These are phyloP conservation scores for Nothophytophthora sp. DNA, from an alignment of 352 stramenopile genomes.

Conservation along the genomic window DNA sequence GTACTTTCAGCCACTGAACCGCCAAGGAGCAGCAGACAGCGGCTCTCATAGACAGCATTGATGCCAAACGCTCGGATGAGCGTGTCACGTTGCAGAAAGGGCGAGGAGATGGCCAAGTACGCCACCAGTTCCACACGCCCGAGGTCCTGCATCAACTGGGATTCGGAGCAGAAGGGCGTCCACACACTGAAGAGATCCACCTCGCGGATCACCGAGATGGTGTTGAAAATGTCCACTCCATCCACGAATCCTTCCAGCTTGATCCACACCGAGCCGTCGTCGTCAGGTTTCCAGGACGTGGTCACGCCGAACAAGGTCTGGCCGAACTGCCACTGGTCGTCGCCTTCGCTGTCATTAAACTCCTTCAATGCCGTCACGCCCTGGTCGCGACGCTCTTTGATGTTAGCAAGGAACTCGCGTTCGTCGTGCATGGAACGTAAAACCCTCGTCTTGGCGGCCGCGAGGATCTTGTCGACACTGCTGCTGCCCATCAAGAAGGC, in stretches of 20 bases:
- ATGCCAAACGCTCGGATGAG: conserved; percentile 75
- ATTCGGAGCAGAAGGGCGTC: conserved; percentile 78
- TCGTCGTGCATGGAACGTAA: conserved; percentile 59
- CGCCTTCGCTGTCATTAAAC: conserved; percentile 63
- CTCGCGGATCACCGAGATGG: conserved; percentile 78
- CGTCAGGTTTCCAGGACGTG: conserved; percentile 78
- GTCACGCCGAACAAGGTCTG: conserved; percentile 79
- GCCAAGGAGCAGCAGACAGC: conserved; percentile 68
- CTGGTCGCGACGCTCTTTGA: conserved; percentile 53
- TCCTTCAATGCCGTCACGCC: conserved; percentile 61
- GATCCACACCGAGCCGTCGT: conserved; percentile 76
- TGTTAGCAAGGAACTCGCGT: conserved; percentile 42
- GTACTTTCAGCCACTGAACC: conserved; percentile 46
- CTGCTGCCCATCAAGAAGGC: conserved; percentile 36
- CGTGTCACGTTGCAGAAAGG: conserved; percentile 68
- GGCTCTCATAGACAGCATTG: conserved; percentile 79
- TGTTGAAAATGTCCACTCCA: conserved; percentile 83
- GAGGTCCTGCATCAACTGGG: conserved; percentile 51
- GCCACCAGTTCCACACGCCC: conserved; percentile 57
- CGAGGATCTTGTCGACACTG: conserved; percentile 21
- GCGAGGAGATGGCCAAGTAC: conserved; percentile 75
- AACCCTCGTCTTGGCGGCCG: conserved; percentile 22
- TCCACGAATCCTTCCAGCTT: conserved; percentile 80
- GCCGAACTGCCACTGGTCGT: conserved; percentile 71
- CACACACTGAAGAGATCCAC: conserved; percentile 77